Percentiles rank a stretch among this genome's conserved stretches.
phyloP scores from a whole-genome alignment of 768 basidiomycete genomes.

The Dentipellis sp. region DNA sequence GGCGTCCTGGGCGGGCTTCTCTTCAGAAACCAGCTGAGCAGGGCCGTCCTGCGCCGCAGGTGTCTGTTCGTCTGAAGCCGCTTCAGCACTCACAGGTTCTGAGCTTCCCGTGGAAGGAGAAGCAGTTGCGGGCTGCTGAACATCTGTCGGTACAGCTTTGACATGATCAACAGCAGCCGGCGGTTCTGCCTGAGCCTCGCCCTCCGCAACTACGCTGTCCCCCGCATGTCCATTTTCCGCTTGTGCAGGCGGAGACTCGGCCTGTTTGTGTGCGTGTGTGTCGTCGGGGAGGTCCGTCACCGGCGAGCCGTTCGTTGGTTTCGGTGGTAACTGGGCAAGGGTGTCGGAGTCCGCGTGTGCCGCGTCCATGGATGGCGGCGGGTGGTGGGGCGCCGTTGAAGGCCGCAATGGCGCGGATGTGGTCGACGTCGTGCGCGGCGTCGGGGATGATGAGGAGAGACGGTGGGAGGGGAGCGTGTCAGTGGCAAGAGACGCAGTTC shows the following conservation, averaged over 20 bases:
- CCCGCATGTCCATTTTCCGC: neutral
- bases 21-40: neutral
- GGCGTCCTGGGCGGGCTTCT: neutral
- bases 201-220: neutral
- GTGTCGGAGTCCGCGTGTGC: slow-evolving; percentile 15
- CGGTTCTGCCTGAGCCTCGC: neutral
- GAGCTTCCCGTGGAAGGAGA: too few relatives aligned
- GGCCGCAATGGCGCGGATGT: neutral
- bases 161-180: neutral
- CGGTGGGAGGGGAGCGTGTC: neutral
- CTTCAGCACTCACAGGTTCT: too few relatives aligned
- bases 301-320: neutral
- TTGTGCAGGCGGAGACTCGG: too few relatives aligned
- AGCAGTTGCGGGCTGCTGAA: too few relatives aligned
- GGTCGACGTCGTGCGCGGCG: slow-evolving; percentile 4
- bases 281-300: neutral
- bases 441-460: neutral
- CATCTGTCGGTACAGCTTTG: too few relatives aligned
- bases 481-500: neutral
- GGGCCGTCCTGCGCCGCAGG: neutral
- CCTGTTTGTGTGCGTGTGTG: neutral
- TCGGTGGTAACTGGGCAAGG: slow-evolving; percentile 18
- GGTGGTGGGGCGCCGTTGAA: neutral
- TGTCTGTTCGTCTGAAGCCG: too few relatives aligned
- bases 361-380: slow-evolving; percentile 15